Percentiles rank a stretch among this genome's conserved stretches.
phyloP scores from a whole-genome alignment of 805 yeast genomes.

The Wickerhamomyces canadensis region DNA sequence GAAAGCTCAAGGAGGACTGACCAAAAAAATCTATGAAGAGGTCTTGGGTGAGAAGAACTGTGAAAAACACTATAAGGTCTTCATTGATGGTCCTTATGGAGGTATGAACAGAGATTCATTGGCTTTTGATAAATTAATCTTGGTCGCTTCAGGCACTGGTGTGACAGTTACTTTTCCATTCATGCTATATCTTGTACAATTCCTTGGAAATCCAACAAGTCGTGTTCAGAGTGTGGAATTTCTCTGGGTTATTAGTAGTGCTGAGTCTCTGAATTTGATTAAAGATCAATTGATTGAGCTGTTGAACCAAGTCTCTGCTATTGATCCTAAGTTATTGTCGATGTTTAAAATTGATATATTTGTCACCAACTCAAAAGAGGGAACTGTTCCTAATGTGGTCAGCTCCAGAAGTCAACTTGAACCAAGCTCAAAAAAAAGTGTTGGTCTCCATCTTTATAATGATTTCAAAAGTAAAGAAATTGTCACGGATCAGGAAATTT shows the following conservation, averaged over 20 bases:
- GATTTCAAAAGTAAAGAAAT: not conserved
- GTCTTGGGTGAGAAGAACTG: conserved; percentile 11
- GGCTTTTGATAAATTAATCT: conserved; percentile 37
- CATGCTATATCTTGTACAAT: conserved; percentile 20
- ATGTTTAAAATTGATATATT: conserved; percentile 21
- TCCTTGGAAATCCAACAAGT: conserved; percentile 9
- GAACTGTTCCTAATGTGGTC: not conserved
- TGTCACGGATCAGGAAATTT: too few relatives aligned
- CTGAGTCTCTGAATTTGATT: conserved; percentile 36
- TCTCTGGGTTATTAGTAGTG: conserved; percentile 38
- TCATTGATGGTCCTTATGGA: conserved; percentile 55
- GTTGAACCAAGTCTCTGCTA: not conserved
- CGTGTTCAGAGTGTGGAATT: conserved; percentile 30
- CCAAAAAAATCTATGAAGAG: conserved; percentile 27
- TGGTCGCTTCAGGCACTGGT: conserved; percentile 48
- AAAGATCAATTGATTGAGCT: conserved; percentile 26
- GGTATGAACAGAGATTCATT: conserved; percentile 41
- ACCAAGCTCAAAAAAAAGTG: too few relatives aligned
- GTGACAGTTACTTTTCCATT: conserved; percentile 46
- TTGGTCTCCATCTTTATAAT: too few relatives aligned
- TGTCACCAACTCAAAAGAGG: conserved; percentile 24
- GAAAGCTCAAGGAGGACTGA: conserved; percentile 42
- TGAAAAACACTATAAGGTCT: conserved; percentile 26
- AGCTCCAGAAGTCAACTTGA: not conserved
- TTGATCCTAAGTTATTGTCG: not conserved